Percentiles rank a stretch among this genome's conserved stretches.
Conservation (phyloP, 805 yeast genomes). For the Starmera quercuum region DNA sequence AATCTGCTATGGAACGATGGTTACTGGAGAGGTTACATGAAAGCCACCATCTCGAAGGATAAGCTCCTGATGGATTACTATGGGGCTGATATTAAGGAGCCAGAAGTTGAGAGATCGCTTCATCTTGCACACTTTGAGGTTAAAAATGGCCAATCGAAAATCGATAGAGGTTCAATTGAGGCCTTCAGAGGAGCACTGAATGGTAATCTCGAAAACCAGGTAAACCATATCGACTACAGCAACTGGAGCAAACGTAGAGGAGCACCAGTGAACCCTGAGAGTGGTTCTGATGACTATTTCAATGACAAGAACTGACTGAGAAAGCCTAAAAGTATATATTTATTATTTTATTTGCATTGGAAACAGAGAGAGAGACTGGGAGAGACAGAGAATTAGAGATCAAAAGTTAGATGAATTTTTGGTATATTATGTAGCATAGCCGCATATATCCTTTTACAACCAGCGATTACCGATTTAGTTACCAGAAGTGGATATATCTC, state of each 20-base stretch:
- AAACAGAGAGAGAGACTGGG: too few species aligned
- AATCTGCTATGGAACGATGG: constrained; percentile 9
- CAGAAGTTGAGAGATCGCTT: constrained; percentile 1
- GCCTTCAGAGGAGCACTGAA: constrained; percentile 2
- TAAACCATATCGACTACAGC: neutral
- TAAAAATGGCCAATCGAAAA: constrained; percentile 2
- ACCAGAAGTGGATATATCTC: too few species aligned
- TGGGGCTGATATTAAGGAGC: constrained; percentile 5
- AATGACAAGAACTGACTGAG: too few species aligned
- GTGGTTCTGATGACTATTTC: neutral
- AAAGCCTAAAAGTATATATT: too few species aligned
- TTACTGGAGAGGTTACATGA: constrained; percentile 8
- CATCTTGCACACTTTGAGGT: constrained; percentile 6
- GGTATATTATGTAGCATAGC: too few species aligned
- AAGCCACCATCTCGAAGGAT: constrained; percentile 1
- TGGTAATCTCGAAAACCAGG: neutral
- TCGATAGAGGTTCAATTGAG: constrained; percentile 4
- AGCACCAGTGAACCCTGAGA: neutral
- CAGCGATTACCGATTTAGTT: too few species aligned
- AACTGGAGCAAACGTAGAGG: neutral
- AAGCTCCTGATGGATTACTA: constrained; percentile 3
- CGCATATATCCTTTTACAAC: too few species aligned
- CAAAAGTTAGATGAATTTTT: too few species aligned
- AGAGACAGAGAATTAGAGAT: too few species aligned
- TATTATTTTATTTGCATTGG: too few species aligned